Base-by-base conservation (phyloP, 352 stramenopile species). In the Globisporangium heterothallicum region DNA sequence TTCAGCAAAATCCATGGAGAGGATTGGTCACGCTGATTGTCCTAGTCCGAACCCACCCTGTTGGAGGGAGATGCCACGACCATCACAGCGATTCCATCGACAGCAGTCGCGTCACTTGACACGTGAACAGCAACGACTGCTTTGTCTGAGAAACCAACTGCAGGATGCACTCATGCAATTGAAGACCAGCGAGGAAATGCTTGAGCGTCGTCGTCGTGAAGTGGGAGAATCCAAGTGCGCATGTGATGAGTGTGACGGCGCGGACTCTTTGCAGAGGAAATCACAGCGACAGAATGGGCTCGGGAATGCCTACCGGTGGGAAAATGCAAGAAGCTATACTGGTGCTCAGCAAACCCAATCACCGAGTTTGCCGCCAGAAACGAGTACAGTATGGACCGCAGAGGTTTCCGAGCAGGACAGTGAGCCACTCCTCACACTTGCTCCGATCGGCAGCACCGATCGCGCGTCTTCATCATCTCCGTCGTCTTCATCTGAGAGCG, bases 391-490 rank as follows among this genome's bases (percentile, higher is more conserved):
- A 16, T 38, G 32, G 32, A 38, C 32, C 2, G 12, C 32, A 18
- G 32, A 38, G 32, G 32, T 16, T 38, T 38, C 32, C 32, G n/a
- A 38, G 12, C 12, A 38, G 32, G 12, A 38, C 32, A 38, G 12
- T 2, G 60, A 29, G 9, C 42, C 42, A n/a, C 32, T 38, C 32
- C n/a, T 46, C 38, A 10, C 47, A 19, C 16, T 50, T 25, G 50
- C 26, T 2, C 36, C 36, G 3, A 36, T 54, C 29, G 26, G 19
- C 12, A 30, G 29, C 16, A 27, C 29, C 6, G 30, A 40, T n/a
- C 1, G 18, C 16, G 24, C 19, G 2, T 18, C 45, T 12, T 24
- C n/a, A 16, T 13, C 35, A 36, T n/a, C 16, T 32, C 22, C 35
- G 21, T 24, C 49, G 9, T 1, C 40, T n/a, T 12, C 22, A 22